A percentile compares a stretch with the other conserved stretches of the same genome.
Conservation (phyloP, 768 basidiomycete species). For the Lactarius indigo region DNA sequence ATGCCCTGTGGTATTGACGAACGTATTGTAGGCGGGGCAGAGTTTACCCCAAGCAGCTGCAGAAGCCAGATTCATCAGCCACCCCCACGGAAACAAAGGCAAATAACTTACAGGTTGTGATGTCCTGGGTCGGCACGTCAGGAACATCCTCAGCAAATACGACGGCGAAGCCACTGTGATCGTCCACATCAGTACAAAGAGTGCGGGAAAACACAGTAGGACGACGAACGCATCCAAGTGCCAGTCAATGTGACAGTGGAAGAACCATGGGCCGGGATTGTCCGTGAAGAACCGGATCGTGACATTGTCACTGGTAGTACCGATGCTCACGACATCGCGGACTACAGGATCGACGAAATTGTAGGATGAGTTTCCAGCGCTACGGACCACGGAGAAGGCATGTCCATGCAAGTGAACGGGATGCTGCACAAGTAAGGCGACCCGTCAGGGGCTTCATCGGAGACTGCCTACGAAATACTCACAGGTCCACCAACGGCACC, state of each 20-base stretch:
- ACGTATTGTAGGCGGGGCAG: conserved; percentile 14
- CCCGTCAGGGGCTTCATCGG: background rate
- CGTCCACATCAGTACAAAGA: background rate
- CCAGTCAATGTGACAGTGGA: conserved; percentile 34
- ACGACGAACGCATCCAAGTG: conserved; percentile 44
- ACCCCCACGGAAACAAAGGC: background rate
- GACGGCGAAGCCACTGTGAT: conserved; percentile 11
- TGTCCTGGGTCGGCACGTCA: background rate
- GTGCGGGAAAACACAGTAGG: conserved; percentile 38
- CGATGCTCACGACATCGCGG: conserved; percentile 28
- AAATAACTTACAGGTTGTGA: background rate
- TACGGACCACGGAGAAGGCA: conserved; percentile 14
- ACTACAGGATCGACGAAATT: conserved; percentile 22
- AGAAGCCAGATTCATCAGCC: background rate
- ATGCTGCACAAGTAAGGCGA: conserved; percentile 6
- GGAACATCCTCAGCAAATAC: conserved; percentile 21
- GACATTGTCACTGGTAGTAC: conserved; percentile 12
- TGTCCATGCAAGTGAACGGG: conserved; percentile 24
- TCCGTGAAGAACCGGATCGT: conserved; percentile 32
- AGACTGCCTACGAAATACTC: background rate
- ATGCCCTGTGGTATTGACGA: background rate
- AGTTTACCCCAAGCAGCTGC: conserved; percentile 3
- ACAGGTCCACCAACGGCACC: conserved; percentile 35
- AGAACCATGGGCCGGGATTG: conserved; percentile 31
- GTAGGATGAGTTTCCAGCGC: conserved; percentile 14